These are phyloP conservation scores for Solanum bukasovii DNA, from an alignment of 257 asterid genomes.

Conservation along the genomic window DNA sequence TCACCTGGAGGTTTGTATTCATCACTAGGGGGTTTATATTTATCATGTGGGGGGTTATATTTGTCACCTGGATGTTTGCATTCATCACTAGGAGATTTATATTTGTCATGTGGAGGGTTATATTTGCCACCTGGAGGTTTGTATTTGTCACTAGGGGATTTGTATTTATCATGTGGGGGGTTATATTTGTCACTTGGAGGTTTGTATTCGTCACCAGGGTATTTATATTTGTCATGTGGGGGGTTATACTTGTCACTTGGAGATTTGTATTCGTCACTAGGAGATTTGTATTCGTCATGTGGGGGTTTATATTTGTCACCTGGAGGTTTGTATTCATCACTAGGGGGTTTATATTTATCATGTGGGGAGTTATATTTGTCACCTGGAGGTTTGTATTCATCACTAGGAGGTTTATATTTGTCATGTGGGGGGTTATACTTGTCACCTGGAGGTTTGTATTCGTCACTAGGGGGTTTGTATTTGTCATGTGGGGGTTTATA, in stretches of 20 bases:
- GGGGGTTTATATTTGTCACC: no score
- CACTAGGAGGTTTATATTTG: background rate
- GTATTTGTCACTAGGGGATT: rapidly evolving
- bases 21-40: background rate
- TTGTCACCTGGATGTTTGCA: background rate
- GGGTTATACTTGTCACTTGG: rapidly evolving
- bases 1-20: background rate
- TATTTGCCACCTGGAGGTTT: background rate
- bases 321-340: background rate
- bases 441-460: background rate
- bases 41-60: background rate
- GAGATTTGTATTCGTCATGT: background rate
- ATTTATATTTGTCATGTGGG: background rate
- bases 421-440: background rate
- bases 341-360: background rate
- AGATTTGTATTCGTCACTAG: background rate
- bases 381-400: background rate
- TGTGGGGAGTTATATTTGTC: no score
- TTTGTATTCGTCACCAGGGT: background rate
- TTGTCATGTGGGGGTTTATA: background rate
- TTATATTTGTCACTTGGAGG: background rate
- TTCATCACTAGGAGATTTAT: background rate
- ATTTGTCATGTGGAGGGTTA: background rate
- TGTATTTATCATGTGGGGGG: background rate
- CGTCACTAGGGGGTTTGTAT: background rate